A percentile compares a stretch with the other conserved stretches of the same genome.
These are phyloP conservation scores for Mortierella claussenii DNA, from an alignment of 192 early-diverging fungal species.

Conservation along the genomic window DNA sequence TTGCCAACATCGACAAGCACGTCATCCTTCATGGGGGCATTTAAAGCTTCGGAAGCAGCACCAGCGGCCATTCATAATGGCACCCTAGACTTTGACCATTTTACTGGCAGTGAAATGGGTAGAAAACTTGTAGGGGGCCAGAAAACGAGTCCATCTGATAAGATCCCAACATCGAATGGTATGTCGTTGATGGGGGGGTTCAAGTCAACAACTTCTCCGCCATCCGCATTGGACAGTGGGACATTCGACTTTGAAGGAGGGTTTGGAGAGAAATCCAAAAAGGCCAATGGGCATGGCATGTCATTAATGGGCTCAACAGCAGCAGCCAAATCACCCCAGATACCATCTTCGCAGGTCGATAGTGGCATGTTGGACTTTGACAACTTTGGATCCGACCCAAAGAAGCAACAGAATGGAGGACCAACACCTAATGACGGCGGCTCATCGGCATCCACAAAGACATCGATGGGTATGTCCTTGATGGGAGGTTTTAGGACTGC, in stretches of 20 bases:
- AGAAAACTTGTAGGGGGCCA: no score
- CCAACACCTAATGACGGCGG: background rate
- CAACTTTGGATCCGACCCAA: conserved; percentile 7
- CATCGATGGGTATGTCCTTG: conserved; percentile 4
- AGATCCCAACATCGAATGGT: background rate
- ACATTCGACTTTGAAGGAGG: conserved; percentile 7
- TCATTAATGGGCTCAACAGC: conserved; percentile 31
- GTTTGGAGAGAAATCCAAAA: background rate
- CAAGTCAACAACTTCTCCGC: conserved; percentile 3
- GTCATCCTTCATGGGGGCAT: conserved; percentile 17
- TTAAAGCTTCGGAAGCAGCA: background rate
- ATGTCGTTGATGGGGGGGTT: conserved; percentile 22
- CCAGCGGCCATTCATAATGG: conserved; percentile 6
- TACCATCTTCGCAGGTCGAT: no score
- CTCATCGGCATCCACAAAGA: conserved; percentile 21
- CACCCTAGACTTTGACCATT: conserved; percentile 19
- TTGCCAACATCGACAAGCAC: conserved; percentile 28
- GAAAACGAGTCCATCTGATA: conserved; percentile 3
- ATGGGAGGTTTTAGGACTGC: conserved; percentile 11
- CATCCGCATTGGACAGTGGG: conserved; percentile 14
- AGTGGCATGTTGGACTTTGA: conserved; percentile 28
- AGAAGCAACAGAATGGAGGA: conserved; percentile 8
- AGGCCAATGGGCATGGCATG: conserved; percentile 10
- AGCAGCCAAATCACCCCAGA: conserved; percentile 7
- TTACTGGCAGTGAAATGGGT: no score